phyloP scores from a whole-genome alignment of 176 grass and related monocot genomes.

The Saccharum spontaneum region DNA sequence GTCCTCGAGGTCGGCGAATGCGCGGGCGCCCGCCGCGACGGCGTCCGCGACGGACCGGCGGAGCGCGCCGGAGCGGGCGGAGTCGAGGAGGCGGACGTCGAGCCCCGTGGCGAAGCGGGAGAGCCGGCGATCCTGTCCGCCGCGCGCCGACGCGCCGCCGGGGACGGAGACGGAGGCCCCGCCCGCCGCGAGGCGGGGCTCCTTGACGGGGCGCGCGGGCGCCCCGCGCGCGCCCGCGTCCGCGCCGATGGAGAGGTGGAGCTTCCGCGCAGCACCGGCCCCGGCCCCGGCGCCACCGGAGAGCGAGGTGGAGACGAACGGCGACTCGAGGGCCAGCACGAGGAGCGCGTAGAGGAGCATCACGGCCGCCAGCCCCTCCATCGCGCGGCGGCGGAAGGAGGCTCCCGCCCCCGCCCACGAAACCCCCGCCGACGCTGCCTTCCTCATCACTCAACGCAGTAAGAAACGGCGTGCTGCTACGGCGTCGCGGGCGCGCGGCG shows the following conservation, averaged over 20 bases:
- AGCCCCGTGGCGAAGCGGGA: slow-evolving; percentile 17
- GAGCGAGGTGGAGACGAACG: slow-evolving; percentile 24
- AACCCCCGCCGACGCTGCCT: neutral
- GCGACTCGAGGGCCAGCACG: slow-evolving; percentile 45
- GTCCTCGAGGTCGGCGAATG: slow-evolving; percentile 28
- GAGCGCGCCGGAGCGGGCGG: slow-evolving; percentile 25
- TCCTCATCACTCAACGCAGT: neutral
- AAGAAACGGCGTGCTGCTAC: no score
- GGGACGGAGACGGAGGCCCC: neutral
- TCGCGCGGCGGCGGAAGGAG: slow-evolving; percentile 29
- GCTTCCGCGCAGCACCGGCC: neutral
- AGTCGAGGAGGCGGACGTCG: slow-evolving; percentile 42
- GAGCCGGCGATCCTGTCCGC: neutral
- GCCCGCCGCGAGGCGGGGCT: neutral
- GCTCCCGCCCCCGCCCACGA: neutral
- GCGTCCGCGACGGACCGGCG: slow-evolving; percentile 27
- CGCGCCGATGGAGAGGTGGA: slow-evolving; percentile 23
- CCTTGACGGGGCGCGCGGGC: slow-evolving; percentile 26
- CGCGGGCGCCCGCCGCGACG: slow-evolving; percentile 23
- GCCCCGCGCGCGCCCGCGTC: neutral
- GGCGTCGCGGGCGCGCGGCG: neutral
- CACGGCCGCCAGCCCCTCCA: slow-evolving; percentile 33
- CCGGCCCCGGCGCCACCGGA: neutral
- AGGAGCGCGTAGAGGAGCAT: slow-evolving; percentile 46
- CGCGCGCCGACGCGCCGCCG: neutral